Percentiles rank a stretch among this genome's conserved stretches.
These are phyloP conservation scores for Cynanchum wilfordii DNA, from an alignment of 257 asterid species.

Conservation along the genomic window DNA sequence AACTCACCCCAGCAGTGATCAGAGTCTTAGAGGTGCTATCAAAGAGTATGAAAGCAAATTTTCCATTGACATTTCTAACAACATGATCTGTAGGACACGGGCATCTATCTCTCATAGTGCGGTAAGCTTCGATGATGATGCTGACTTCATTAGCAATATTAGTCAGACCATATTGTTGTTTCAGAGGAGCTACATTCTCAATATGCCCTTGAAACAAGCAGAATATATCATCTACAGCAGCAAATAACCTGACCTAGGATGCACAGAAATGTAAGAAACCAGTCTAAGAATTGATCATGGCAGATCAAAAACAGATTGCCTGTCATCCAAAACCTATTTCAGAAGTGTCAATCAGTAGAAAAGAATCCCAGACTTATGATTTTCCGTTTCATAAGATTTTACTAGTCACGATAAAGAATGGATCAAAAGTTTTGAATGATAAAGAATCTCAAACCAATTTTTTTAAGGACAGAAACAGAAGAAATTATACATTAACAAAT, in stretches of 20 bases:
- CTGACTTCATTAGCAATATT: slow-evolving; percentile 28
- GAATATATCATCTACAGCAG: slow-evolving; percentile 28
- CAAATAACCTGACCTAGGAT: slow-evolving; percentile 15
- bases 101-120: slow-evolving; percentile 26
- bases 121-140: slow-evolving; percentile 27
- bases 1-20: slow-evolving; percentile 19
- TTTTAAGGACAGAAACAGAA: not conserved
- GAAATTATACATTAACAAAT: not conserved
- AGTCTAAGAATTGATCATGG: not conserved
- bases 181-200: slow-evolving; percentile 25
- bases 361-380: not conserved
- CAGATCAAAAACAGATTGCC: not conserved
- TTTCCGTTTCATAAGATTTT: not conserved
- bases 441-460: not conserved
- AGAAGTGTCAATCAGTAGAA: not conserved
- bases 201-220: slow-evolving; percentile 36
- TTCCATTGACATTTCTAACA: slow-evolving; percentile 26
- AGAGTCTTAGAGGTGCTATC: slow-evolving; percentile 21
- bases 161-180: slow-evolving; percentile 28
- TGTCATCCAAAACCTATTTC: not conserved
- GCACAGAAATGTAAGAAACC: not conserved
- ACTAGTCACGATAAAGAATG: not conserved
- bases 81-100: slow-evolving; percentile 31
- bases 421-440: not conserved
- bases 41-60: slow-evolving; percentile 25